Evolutionary conservation across 108 stramenopile species (phyloP), one percentile per base, ranked within the genome.

Genomic region (Cyclostephanos tholiformis): DNA sequence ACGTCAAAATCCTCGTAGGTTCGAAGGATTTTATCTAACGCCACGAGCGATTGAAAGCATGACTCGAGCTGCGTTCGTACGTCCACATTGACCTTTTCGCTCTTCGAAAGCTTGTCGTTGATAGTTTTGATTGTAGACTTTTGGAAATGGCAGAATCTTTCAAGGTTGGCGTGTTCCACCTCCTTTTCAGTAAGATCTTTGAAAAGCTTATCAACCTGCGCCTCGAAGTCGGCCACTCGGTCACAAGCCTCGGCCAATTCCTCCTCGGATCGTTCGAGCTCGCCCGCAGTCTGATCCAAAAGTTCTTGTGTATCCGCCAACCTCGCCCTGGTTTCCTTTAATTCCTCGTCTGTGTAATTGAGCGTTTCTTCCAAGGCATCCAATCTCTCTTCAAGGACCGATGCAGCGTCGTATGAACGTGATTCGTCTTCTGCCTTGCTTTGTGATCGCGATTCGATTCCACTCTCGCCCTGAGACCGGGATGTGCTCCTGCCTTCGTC

Each of bases 1-100:
- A 63, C 72, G 30, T 80, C 79, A 16, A 68, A 51, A 52, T 74
- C 63, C 43, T 80, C 79, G 39, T 80, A 74, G 14, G 72, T 74
- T 22, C 68, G 62, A 30, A 80, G 72, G 23, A 80, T 74, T 25
- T 80, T 74, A 26, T 80, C 79, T 1, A 74, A 52, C 50, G 68
- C 67, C 53, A 69, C 41, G 30, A 80, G 67, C 12, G 63, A 57
- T 39, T 80, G 53, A 26, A 80, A 60, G 51, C 65, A 80, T 20
- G 79, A 70, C 29, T 65, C 58, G 7, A 74, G 63, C 46, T 80
- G 79, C 11, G 38, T 59, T n/a, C 57, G 65, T 6, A 72, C 57
- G 61, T 79, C 62, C 2, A 53, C 64, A 38, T 71, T 79, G 25
- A 59, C 39, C 27, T 46, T 68, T 4, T 72, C 71, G 20, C 71